Percentiles rank a stretch among this genome's conserved stretches.
Conservation (phyloP, 2,329 filamentous ascomycete genomes). For the Fusarium nematophilum region DNA sequence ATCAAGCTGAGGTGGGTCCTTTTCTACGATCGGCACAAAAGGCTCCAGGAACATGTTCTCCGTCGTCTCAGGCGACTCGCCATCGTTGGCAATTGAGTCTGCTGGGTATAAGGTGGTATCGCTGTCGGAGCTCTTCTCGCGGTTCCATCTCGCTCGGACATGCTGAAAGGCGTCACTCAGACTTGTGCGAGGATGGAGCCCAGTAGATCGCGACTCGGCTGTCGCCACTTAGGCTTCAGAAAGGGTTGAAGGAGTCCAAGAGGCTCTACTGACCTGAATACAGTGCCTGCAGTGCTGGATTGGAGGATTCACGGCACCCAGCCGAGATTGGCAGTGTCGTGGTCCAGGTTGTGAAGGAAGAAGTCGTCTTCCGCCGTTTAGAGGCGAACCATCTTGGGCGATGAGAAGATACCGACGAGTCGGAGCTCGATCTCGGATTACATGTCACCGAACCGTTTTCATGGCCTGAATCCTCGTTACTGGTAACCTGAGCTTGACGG, state of each 20-base stretch:
- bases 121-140: constrained; percentile 26
- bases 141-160: constrained; percentile 43
- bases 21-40: background rate
- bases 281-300: background rate
- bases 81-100: too few relatives aligned
- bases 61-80: background rate
- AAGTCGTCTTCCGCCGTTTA: constrained; percentile 25
- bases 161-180: constrained; percentile 47
- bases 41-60: background rate
- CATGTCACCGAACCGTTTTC: background rate
- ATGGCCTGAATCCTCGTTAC: constrained; percentile 3
- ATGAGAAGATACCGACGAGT: constrained; percentile 16
- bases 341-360: constrained; percentile 7
- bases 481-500: constrained; percentile 15
- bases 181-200: constrained; percentile 38
- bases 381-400: constrained; percentile 24
- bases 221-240: background rate
- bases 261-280: background rate
- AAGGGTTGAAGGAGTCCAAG: background rate
- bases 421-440: constrained; percentile 13
- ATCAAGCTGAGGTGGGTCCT: constrained; percentile 44
- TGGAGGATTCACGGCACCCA: constrained; percentile 4
- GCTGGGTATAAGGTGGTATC: background rate
- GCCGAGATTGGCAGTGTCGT: constrained; percentile 1
- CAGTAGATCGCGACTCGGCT: background rate